Evolutionary conservation across 1,139 yeast species (phyloP).

Genomic region (Suhomyces bribrorum): DNA sequence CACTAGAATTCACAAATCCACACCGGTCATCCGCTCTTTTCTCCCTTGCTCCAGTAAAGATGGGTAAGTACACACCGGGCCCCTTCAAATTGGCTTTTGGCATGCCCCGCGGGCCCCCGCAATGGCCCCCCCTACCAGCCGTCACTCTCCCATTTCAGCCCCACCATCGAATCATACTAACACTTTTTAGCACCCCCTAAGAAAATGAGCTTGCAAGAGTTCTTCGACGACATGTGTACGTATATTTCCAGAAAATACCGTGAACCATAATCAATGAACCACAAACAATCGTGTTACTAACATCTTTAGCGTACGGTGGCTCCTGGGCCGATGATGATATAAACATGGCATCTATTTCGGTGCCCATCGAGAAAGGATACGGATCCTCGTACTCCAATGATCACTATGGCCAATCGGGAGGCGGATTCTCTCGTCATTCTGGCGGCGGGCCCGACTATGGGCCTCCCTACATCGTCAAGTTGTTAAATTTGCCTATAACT

Average conservation of each 20-base stretch:
- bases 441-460: constrained; percentile 23
- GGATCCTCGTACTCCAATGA: constrained; percentile 10
- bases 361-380: constrained; percentile 39
- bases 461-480: constrained; percentile 61
- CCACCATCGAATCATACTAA: constrained; percentile 12
- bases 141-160: neutral
- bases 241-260: too few relatives aligned
- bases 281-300: too few relatives aligned
- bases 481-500: constrained; percentile 50
- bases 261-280: too few relatives aligned
- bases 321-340: constrained; percentile 81
- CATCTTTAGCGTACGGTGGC: constrained; percentile 40
- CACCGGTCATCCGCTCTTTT: neutral
- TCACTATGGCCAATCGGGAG: constrained; percentile 10
- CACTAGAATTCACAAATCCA: neutral
- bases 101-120: neutral
- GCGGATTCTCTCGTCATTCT: constrained; percentile 7
- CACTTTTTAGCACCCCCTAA: constrained; percentile 28
- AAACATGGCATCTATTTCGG: constrained; percentile 64
- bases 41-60: neutral
- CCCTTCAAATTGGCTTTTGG: neutral
- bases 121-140: neutral
- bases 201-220: constrained; percentile 56
- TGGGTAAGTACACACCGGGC: constrained; percentile 10
- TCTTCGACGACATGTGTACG: constrained; percentile 54